Evolutionary conservation across 345 rosid genomes (phyloP).

Genomic region (Psidium friedrichsthalianum): DNA sequence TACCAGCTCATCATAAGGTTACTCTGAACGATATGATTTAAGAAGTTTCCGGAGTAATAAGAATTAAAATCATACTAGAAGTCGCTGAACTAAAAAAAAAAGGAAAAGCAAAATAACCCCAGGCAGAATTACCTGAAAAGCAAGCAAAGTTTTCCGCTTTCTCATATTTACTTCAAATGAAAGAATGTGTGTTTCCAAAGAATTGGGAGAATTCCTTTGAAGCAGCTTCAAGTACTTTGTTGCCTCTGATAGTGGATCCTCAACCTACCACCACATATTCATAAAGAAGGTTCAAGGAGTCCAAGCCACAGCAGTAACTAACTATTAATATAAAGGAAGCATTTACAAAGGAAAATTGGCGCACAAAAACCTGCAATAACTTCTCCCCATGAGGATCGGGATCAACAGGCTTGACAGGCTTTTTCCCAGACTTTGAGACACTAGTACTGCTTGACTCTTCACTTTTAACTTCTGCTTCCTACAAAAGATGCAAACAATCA

Average conservation of each 20-base stretch:
- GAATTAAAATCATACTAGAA: neutral
- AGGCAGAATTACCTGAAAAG: constrained; percentile 61
- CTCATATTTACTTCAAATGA: constrained; percentile 95
- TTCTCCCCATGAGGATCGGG: constrained; percentile 93
- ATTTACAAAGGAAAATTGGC: neutral
- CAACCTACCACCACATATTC: constrained; percentile 40
- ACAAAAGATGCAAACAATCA: constrained; percentile 10
- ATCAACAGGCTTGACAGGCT: constrained; percentile 80
- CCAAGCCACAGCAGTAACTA: neutral
- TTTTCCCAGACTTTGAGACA: constrained; percentile 79
- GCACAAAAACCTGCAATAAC: constrained; percentile 60
- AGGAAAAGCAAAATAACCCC: neutral
- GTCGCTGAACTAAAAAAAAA: neutral
- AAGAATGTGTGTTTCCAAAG: constrained; percentile 87
- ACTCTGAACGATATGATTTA: neutral
- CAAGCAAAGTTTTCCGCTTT: constrained; percentile 81
- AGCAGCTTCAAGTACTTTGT: constrained; percentile 90
- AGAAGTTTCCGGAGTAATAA: neutral
- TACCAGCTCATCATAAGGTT: neutral
- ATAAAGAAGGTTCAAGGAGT: neutral
- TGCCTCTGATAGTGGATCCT: constrained; percentile 85
- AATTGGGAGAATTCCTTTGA: constrained; percentile 70
- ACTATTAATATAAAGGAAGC: neutral
- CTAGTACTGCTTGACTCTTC: constrained; percentile 67
- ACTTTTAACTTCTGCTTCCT: constrained; percentile 90